A percentile compares a stretch with the other conserved stretches of the same genome.
These are phyloP conservation scores for Rasamsonia emersonii DNA, from an alignment of 2,329 filamentous ascomycete species.

Conservation along the genomic window DNA sequence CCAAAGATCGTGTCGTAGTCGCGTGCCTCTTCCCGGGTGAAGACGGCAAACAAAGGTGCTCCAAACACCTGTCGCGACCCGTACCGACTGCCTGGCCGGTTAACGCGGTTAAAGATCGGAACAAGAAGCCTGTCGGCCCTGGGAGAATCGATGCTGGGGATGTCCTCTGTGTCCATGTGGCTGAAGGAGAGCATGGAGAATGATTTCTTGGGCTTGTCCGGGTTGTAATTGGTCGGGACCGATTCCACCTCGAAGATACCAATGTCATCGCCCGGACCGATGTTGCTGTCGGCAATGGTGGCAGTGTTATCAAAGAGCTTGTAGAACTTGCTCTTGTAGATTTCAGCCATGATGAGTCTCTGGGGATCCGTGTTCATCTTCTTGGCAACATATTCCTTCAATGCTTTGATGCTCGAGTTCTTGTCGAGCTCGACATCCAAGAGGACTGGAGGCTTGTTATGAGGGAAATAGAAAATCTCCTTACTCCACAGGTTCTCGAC, in stretches of 20 bases:
- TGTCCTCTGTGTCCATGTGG: slow-evolving; percentile 29
- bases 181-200: slow-evolving; percentile 19
- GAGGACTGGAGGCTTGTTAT: slow-evolving; percentile 60
- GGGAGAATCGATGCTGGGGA: slow-evolving; percentile 34
- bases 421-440: slow-evolving; percentile 70
- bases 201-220: slow-evolving; percentile 41
- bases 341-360: slow-evolving; percentile 70
- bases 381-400: slow-evolving; percentile 46
- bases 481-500: slow-evolving; percentile 75
- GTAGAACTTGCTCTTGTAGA: slow-evolving; percentile 78
- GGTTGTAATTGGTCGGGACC: slow-evolving; percentile 67
- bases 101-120: slow-evolving; percentile 39
- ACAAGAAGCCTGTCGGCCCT: slow-evolving; percentile 39
- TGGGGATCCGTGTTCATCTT: slow-evolving; percentile 42
- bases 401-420: slow-evolving; percentile 50
- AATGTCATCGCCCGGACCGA: slow-evolving; percentile 54
- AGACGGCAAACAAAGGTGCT: slow-evolving; percentile 54
- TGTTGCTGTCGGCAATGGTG: slow-evolving; percentile 60
- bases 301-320: slow-evolving; percentile 68
- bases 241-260: slow-evolving; percentile 71
- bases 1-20: slow-evolving; percentile 64
- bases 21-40: slow-evolving; percentile 64
- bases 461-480: slow-evolving; percentile 66
- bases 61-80: slow-evolving; percentile 29
- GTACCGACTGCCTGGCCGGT: slow-evolving; percentile 17